These are phyloP conservation scores for Yamadazyma paraphyllophila DNA, from an alignment of 805 yeast genomes.

Conservation along the genomic window DNA sequence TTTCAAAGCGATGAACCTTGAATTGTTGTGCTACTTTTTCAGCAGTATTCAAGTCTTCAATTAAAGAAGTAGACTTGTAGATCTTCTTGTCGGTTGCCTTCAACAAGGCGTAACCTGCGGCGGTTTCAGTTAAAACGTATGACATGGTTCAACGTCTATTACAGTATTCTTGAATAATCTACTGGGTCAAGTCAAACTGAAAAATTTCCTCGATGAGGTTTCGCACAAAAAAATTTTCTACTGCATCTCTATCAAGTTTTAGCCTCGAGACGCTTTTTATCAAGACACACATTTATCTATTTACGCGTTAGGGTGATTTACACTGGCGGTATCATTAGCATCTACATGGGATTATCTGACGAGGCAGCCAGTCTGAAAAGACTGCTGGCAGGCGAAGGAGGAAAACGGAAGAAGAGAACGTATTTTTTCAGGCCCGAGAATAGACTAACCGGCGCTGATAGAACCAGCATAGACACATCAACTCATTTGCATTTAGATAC, in stretches of 20 bases:
- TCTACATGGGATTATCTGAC: too few relatives aligned
- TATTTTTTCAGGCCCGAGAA: slow-evolving; percentile 38
- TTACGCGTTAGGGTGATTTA: background rate
- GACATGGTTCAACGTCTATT: slow-evolving; percentile 51
- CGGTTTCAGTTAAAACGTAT: slow-evolving; percentile 92
- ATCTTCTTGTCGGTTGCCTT: slow-evolving; percentile 98
- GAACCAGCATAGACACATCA: too few relatives aligned
- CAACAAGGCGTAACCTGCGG: slow-evolving; percentile 97
- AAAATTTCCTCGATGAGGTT: slow-evolving; percentile 6
- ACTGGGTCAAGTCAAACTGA: background rate
- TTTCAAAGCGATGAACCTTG: slow-evolving; percentile 93
- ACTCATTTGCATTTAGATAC: too few relatives aligned
- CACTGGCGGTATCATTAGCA: too few relatives aligned
- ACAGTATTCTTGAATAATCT: background rate
- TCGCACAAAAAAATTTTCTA: slow-evolving; percentile 4
- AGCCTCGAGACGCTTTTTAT: background rate
- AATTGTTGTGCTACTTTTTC: slow-evolving; percentile 87
- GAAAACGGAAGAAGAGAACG: slow-evolving; percentile 21
- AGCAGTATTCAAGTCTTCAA: slow-evolving; percentile 75
- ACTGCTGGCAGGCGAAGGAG: slow-evolving; percentile 6
- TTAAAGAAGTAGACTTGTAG: slow-evolving; percentile 73
- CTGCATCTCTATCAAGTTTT: slow-evolving; percentile 2
- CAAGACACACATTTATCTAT: background rate
- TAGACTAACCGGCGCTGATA: slow-evolving; percentile 18
- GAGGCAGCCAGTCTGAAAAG: background rate